A percentile compares a stretch with the other conserved stretches of the same genome.
Evolutionary conservation across 495 filamentous ascomycete species (phyloP).

Genomic region (Hyphodiscus hymeniophilus): DNA sequence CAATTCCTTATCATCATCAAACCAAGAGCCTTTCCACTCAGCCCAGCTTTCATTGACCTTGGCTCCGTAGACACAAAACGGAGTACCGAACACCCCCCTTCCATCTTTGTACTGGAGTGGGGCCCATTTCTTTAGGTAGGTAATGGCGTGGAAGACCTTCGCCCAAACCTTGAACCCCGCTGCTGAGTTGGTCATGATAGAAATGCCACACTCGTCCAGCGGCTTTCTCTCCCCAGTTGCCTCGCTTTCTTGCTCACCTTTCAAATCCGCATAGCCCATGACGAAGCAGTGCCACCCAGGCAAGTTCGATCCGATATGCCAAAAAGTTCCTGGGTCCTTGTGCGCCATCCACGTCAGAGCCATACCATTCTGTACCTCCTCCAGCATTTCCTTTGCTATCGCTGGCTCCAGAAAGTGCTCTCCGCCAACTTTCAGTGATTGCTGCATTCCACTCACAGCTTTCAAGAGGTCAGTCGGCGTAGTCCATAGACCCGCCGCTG

Average conservation of each 20-base stretch:
- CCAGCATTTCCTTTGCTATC: slow-evolving; percentile 20
- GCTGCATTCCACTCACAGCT: slow-evolving; percentile 18
- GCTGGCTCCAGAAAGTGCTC: slow-evolving; percentile 13
- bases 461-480: slow-evolving; percentile 24
- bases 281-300: slow-evolving; percentile 11
- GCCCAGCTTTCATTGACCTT: neutral
- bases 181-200: slow-evolving; percentile 9
- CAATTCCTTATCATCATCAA: neutral
- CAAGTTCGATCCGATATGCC: slow-evolving; percentile 4
- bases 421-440: slow-evolving; percentile 7
- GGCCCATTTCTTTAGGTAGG: slow-evolving; percentile 9
- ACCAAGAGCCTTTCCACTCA: neutral
- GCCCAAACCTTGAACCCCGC: slow-evolving; percentile 1
- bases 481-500: slow-evolving; percentile 26
- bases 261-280: slow-evolving; percentile 8
- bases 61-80: neutral
- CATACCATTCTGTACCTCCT: slow-evolving; percentile 4
- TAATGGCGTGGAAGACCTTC: slow-evolving; percentile 7
- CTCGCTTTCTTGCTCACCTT: neutral
- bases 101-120: neutral
- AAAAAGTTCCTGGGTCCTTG: slow-evolving; percentile 4
- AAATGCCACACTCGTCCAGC: slow-evolving; percentile 7
- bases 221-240: neutral
- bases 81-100: neutral
- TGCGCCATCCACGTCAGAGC: slow-evolving; percentile 6